phyloP scores from a whole-genome alignment of 129 eudicot genomes.

The Lactuca sativa region DNA sequence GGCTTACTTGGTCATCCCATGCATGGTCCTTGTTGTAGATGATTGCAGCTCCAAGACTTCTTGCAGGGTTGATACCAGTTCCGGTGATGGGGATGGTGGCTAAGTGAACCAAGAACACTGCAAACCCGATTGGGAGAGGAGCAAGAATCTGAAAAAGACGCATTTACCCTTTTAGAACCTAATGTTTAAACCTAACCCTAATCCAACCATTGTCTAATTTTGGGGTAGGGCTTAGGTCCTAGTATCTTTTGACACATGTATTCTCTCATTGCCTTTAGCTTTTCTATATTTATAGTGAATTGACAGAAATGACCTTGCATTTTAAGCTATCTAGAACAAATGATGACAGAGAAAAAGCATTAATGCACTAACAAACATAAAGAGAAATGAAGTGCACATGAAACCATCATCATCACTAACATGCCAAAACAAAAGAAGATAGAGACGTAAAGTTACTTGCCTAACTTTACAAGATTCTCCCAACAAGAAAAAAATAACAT shows the following conservation, averaged over 20 bases:
- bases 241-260: neutral
- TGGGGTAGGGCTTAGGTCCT: neutral
- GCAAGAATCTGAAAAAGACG: slow-evolving; percentile 65
- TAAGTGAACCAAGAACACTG: slow-evolving; percentile 88
- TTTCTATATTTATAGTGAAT: slow-evolving; percentile 2
- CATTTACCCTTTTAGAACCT: neutral
- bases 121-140: slow-evolving; percentile 91
- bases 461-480: slow-evolving; percentile 36
- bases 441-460: slow-evolving; percentile 31
- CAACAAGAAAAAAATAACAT: slow-evolving; percentile 18
- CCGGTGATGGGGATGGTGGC: slow-evolving; percentile 97
- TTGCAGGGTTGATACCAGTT: slow-evolving; percentile 89
- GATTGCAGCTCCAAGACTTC: slow-evolving; percentile 96
- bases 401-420: slow-evolving; percentile 14
- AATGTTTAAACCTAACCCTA: neutral
- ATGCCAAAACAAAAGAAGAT: slow-evolving; percentile 27
- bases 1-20: slow-evolving; percentile 83
- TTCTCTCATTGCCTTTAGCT: neutral
- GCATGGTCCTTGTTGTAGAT: slow-evolving; percentile 74
- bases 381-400: slow-evolving; percentile 32
- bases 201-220: neutral
- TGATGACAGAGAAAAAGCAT: slow-evolving; percentile 31
- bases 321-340: slow-evolving; percentile 19
- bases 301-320: slow-evolving; percentile 21
- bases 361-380: slow-evolving; percentile 24